phyloP scores from a whole-genome alignment of 129 eudicot species.

The Centaurea solstitialis region DNA sequence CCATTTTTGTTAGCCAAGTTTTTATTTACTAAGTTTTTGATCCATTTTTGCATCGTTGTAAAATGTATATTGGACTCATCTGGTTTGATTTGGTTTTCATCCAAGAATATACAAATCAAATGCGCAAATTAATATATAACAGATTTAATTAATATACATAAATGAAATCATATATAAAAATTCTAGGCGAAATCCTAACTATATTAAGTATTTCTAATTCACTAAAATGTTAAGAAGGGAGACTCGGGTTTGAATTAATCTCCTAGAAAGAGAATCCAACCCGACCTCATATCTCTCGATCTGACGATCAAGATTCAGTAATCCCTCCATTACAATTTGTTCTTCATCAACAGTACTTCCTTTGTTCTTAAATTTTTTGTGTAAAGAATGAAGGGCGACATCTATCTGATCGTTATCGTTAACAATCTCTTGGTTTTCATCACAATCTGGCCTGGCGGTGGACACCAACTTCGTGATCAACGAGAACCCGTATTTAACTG shows the following conservation, averaged over 20 bases:
- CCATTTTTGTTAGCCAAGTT: no score
- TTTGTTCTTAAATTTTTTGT: conserved; percentile 6
- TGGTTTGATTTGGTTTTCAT: background rate
- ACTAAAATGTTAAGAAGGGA: conserved; percentile 38
- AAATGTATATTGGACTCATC: background rate
- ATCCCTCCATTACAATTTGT: conserved; percentile 3
- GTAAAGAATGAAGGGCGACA: conserved; percentile 20
- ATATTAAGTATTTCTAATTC: conserved; percentile 22
- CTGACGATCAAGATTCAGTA: conserved; percentile 20
- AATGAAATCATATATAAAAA: background rate
- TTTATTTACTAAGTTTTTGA: no score
- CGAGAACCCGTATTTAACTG: conserved; percentile 5
- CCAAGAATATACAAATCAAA: background rate
- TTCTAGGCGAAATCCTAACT: no score
- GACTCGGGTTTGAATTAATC: conserved; percentile 35
- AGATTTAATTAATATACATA: background rate
- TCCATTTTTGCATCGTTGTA: no score
- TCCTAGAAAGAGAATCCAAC: conserved; percentile 24
- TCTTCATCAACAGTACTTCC: background rate
- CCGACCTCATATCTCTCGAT: conserved; percentile 31
- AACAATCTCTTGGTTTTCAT: conserved; percentile 7
- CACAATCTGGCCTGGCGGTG: background rate
- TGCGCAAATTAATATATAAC: background rate
- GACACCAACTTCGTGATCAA: conserved; percentile 18
- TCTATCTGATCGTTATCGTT: conserved; percentile 23